Conservation (phyloP, 805 yeast genomes). For the Hanseniaspora taiwanica region DNA sequence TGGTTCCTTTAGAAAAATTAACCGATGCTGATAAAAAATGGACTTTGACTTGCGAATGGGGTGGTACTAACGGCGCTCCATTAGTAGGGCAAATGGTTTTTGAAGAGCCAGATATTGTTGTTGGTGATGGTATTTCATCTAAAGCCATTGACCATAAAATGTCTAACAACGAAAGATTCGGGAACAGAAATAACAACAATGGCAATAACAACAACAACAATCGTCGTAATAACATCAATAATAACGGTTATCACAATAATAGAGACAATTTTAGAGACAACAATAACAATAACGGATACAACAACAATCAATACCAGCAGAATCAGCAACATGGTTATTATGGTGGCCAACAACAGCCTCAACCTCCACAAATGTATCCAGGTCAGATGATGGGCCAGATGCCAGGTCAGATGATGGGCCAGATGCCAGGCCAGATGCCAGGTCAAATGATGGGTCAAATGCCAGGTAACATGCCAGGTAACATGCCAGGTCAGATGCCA, state of each 20-base stretch:
- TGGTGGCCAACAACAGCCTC: not conserved
- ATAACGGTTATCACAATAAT: slow-evolving; percentile 6
- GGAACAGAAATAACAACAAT: slow-evolving; percentile 21
- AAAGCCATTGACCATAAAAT: slow-evolving; percentile 82
- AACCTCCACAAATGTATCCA: not conserved
- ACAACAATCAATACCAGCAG: not conserved
- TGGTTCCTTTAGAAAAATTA: slow-evolving; percentile 74
- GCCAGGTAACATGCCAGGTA: slow-evolving; percentile 8
- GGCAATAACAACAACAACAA: slow-evolving; percentile 4
- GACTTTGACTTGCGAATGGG: slow-evolving; percentile 88
- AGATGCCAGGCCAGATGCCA: slow-evolving; percentile 14
- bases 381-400: not conserved
- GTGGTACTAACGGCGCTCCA: slow-evolving; percentile 88
- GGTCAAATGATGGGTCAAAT: not conserved
- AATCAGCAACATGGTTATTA: not conserved
- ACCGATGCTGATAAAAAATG: slow-evolving; percentile 92
- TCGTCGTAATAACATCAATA: slow-evolving; percentile 2
- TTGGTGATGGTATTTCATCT: slow-evolving; percentile 86
- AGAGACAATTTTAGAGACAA: slow-evolving; percentile 3
- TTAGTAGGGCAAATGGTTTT: slow-evolving; percentile 66
- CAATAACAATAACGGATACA: slow-evolving; percentile 3
- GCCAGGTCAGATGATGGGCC: slow-evolving; percentile 9
- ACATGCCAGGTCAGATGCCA: slow-evolving; percentile 14
- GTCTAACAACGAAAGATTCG: slow-evolving; percentile 32
- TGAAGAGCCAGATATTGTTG: slow-evolving; percentile 96